Evolutionary conservation across 768 basidiomycete species (phyloP), one percentile per base, ranked within the genome.

Genomic region (Floccularia luteovirens): DNA sequence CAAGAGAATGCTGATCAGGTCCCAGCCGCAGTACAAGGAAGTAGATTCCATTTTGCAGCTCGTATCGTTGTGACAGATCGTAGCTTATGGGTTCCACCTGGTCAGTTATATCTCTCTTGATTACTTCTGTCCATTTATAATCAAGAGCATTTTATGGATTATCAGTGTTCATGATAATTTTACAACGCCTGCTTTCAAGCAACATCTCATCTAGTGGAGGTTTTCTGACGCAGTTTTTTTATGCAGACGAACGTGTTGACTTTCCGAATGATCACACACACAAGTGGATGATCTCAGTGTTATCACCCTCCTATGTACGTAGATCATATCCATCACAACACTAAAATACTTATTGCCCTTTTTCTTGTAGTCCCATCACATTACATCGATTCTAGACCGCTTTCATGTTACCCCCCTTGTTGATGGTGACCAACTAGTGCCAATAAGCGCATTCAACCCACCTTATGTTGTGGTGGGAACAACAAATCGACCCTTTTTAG

Each of bases 241-340:
- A 21, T 10, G 19, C 32, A 38, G 28, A 32, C 21, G 17, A 20
- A 24, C 44, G 63, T 24, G 35, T 41, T 19, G 47, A 42, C 34
- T 43, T 39, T n/a, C 41, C 53, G 25, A 27, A 45, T 38, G 45
- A 45, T 2, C 61, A 63, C 42, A 66, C 69, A 1, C 69, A 74
- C 50, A 70, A 68, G 52, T 77, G 75, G 75, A 75, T 74, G 72
- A 59, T 77, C 27, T 69, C 67, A 0, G 60, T 73, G 10, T 70
- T 74, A 42, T 61, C 72, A 4, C 70, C 75, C 19, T 70, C 73
- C 30, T 77, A 75, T 46, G 74, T 71, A 36, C 23, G 64, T 59
- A 10, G 6, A 36, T 24, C n/a, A 0, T 20, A 19, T 24, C 36
- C 39, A 32, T n/a, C 23, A 27, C 16, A 20, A 19, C n/a, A 38